Conservation (phyloP, 257 asterid genomes). For the Petunia axillaris region DNA sequence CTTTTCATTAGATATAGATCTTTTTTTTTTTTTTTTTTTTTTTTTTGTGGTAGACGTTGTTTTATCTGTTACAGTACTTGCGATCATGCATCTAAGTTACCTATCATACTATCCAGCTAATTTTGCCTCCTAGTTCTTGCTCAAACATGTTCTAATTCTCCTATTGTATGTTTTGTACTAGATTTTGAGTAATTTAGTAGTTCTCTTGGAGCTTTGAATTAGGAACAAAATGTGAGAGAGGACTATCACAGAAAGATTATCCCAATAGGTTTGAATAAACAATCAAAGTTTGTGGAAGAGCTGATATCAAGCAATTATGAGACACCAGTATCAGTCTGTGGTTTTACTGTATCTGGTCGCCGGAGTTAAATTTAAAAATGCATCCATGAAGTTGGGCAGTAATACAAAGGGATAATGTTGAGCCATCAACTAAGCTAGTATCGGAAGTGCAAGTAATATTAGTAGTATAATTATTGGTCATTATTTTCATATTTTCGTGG, state of each 20-base stretch:
- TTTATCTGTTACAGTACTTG: conserved; percentile 14
- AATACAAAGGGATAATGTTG: background rate
- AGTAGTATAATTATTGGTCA: background rate
- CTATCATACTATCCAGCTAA: conserved; percentile 15
- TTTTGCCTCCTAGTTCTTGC: background rate
- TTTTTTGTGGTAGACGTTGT: background rate
- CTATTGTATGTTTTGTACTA: background rate
- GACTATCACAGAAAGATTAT: conserved; percentile 4
- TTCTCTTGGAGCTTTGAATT: background rate
- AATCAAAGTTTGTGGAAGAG: background rate
- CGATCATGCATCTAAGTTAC: conserved; percentile 7
- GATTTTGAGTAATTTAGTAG: background rate
- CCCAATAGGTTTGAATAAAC: background rate
- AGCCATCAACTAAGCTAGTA: conserved; percentile 23
- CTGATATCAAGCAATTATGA: conserved; percentile 14
- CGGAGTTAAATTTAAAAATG: background rate
- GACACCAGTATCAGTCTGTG: conserved; percentile 7
- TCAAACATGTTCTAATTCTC: background rate
- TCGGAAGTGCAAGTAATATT: background rate
- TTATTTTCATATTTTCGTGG: background rate
- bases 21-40: background rate
- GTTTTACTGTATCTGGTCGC: background rate
- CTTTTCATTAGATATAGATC: background rate
- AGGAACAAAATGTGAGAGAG: background rate
- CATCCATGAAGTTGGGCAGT: background rate